Conservation (phyloP, 345 rosid species). For the Carallia brachiata region DNA sequence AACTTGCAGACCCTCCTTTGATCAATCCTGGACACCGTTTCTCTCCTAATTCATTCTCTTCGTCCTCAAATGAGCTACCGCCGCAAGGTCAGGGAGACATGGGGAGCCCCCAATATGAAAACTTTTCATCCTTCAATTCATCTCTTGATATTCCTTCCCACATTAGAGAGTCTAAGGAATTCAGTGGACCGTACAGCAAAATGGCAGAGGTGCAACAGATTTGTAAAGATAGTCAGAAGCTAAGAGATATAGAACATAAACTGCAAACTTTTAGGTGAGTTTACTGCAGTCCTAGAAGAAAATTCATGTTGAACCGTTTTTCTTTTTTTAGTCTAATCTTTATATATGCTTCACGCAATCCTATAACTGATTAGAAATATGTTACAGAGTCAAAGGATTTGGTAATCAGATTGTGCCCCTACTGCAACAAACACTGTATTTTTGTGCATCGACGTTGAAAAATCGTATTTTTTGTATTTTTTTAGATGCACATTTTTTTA, state of each 20-base stretch:
- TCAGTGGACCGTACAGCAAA: conserved; percentile 52
- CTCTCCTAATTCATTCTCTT: conserved; percentile 45
- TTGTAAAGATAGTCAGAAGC: conserved; percentile 49
- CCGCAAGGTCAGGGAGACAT: conserved; percentile 30
- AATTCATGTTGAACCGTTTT: too few relatives aligned
- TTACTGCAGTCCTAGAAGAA: neutral
- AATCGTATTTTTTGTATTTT: too few relatives aligned
- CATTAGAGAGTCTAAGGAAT: conserved; percentile 37
- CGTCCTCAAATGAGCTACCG: conserved; percentile 24
- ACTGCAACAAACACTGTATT: too few relatives aligned
- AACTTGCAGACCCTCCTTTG: conserved; percentile 64
- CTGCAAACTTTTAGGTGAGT: conserved; percentile 58
- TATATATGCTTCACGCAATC: neutral
- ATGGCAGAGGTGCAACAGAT: conserved; percentile 53
- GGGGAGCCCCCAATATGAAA: conserved; percentile 32
- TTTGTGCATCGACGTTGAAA: too few relatives aligned
- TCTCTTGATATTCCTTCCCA: conserved; percentile 44
- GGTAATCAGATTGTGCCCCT: too few relatives aligned
- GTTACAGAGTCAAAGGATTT: too few relatives aligned
- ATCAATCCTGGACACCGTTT: conserved; percentile 31
- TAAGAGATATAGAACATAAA: conserved; percentile 50
- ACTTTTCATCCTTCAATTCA: conserved; percentile 44
- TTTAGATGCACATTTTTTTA: too few relatives aligned
- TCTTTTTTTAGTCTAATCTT: neutral
- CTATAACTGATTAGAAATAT: too few relatives aligned